phyloP scores from a whole-genome alignment of 495 filamentous ascomycete species.

The Schizothecium vesticola region DNA sequence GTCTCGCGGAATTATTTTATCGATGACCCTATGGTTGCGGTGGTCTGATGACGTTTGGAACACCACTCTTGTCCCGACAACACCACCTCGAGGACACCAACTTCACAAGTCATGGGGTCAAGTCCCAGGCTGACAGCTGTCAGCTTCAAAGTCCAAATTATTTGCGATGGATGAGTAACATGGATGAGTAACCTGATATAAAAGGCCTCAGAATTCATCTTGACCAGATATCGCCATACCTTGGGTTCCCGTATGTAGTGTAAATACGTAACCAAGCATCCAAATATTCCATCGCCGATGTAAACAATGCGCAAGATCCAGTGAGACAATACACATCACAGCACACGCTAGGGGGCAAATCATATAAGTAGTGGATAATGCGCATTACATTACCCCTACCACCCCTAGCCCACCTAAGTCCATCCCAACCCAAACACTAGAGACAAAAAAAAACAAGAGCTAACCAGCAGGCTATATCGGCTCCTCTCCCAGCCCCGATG shows the following conservation, averaged over 20 bases:
- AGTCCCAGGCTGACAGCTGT: background rate
- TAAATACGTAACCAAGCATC: too few relatives aligned
- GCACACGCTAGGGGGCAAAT: background rate
- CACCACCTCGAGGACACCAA: background rate
- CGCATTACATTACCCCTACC: background rate
- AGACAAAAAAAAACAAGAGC: background rate
- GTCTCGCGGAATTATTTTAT: background rate
- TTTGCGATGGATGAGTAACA: background rate
- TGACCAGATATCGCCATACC: background rate
- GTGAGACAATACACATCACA: background rate
- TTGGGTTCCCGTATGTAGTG: background rate
- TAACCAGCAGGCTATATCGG: background rate
- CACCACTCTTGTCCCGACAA: too few relatives aligned
- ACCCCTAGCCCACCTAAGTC: background rate
- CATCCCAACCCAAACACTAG: background rate
- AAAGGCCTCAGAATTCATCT: background rate
- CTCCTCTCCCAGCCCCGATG: background rate
- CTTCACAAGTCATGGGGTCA: background rate
- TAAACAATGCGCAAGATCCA: background rate
- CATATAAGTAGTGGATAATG: background rate
- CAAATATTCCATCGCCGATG: too few relatives aligned
- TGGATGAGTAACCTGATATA: background rate
- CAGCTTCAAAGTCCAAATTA: background rate
- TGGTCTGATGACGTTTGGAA: background rate
- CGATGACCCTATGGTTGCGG: background rate